Evolutionary conservation across 306 rosid genomes (phyloP).

Genomic region (Prunus kanzakura): DNA sequence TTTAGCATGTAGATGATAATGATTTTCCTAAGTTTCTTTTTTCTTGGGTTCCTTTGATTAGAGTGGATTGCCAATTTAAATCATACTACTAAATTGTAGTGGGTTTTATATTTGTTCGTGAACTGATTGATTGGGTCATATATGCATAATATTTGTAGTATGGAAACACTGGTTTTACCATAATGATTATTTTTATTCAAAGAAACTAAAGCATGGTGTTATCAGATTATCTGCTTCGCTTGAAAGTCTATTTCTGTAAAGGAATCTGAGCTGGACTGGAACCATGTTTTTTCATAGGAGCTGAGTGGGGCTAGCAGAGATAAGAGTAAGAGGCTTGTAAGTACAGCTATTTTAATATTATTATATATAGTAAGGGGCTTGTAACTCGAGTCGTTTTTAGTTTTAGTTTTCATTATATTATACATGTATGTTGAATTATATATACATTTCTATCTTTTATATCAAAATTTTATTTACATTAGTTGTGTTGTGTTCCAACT

Average conservation of each 20-base stretch:
- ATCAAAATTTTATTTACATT: too few species aligned
- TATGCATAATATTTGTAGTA: slow-evolving; percentile 2
- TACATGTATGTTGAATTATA: too few species aligned
- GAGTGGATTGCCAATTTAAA: not conserved
- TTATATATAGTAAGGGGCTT: too few species aligned
- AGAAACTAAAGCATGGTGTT: not conserved
- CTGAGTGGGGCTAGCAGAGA: too few species aligned
- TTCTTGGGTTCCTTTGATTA: slow-evolving; percentile 15
- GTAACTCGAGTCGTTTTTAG: too few species aligned
- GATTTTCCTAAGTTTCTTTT: not conserved
- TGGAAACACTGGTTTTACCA: not conserved
- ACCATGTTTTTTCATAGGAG: too few species aligned
- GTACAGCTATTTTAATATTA: too few species aligned
- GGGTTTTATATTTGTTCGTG: not conserved
- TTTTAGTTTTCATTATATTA: too few species aligned
- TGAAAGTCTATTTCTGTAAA: not conserved
- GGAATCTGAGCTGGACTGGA: too few species aligned
- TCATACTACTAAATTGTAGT: not conserved
- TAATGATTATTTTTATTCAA: not conserved
- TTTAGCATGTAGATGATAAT: slow-evolving; percentile 32
- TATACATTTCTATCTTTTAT: too few species aligned
- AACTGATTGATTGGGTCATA: slow-evolving; percentile 8
- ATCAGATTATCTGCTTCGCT: not conserved
- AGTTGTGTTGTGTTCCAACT: too few species aligned
- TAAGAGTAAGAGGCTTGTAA: too few species aligned